A percentile compares a stretch with the other conserved stretches of the same genome.
Evolutionary conservation across 176 grass and related monocot genomes (phyloP).

Genomic region (Poa pratensis): DNA sequence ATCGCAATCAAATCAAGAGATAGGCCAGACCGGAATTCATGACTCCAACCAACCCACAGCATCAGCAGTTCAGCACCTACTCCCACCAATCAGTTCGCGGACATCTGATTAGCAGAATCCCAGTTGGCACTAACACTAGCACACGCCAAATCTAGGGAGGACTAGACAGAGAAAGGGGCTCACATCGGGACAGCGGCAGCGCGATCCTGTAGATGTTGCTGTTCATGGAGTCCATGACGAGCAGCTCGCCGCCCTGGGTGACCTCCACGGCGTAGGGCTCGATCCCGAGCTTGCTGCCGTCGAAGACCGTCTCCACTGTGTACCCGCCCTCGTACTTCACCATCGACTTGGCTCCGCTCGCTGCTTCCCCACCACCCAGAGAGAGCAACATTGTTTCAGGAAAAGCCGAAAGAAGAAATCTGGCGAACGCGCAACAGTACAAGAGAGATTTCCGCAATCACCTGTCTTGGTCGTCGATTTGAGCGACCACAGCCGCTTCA

Average conservation of each 20-base stretch:
- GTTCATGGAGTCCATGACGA: slow-evolving; percentile 92
- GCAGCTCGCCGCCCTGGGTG: slow-evolving; percentile 84
- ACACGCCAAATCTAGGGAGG: slow-evolving; percentile 46
- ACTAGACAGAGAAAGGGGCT: slow-evolving; percentile 28
- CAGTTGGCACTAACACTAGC: slow-evolving; percentile 25
- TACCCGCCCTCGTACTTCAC: slow-evolving; percentile 98
- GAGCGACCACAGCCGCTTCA: slow-evolving; percentile 83
- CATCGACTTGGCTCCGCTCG: slow-evolving; percentile 60
- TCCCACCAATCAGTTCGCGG: slow-evolving; percentile 40
- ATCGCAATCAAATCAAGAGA: slow-evolving; percentile 55
- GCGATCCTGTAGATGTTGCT: slow-evolving; percentile 94
- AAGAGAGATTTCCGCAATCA: slow-evolving; percentile 10
- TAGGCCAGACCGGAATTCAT: slow-evolving; percentile 44
- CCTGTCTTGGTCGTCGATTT: slow-evolving; percentile 74
- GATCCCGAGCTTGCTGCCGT: slow-evolving; percentile 95
- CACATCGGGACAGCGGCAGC: slow-evolving; percentile 91
- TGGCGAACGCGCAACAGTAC: background rate
- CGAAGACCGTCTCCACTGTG: slow-evolving; percentile 96
- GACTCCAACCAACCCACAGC: slow-evolving; percentile 50
- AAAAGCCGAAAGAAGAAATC: slow-evolving; percentile 21
- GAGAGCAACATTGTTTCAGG: slow-evolving; percentile 32
- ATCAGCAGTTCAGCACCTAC: slow-evolving; percentile 29
- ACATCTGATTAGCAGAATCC: slow-evolving; percentile 51
- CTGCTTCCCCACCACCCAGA: slow-evolving; percentile 40
- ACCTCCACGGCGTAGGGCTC: slow-evolving; percentile 84